Percentiles rank a stretch among this genome's conserved stretches.
Evolutionary conservation across 2,329 filamentous ascomycete species (phyloP).

Genomic region (Magnaporthiopsis incrustans): DNA sequence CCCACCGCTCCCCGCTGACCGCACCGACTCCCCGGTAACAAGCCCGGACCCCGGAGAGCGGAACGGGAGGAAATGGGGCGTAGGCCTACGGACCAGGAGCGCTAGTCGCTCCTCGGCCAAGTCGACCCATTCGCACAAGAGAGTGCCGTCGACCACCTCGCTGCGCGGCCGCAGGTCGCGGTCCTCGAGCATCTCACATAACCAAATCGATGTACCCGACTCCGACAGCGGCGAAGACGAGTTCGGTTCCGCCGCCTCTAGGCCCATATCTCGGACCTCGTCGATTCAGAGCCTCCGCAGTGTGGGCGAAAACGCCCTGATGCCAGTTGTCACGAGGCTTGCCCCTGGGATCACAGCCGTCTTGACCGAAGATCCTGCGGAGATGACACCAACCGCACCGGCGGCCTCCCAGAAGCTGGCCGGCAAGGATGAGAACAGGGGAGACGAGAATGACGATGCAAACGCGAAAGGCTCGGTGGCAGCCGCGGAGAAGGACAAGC

Average conservation of each 20-base stretch:
- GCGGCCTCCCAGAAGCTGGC: neutral
- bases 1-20: slow-evolving; percentile 4
- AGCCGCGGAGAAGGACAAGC: neutral
- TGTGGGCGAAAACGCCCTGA: slow-evolving; percentile 17
- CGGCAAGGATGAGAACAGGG: neutral
- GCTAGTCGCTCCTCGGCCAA: slow-evolving; percentile 10
- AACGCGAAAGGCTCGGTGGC: neutral
- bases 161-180: neutral
- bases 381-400: neutral
- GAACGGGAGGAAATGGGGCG: slow-evolving; percentile 10
- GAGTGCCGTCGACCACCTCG: slow-evolving; percentile 12
- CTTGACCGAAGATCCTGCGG: neutral
- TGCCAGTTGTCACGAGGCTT: slow-evolving; percentile 16
- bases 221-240: slow-evolving; percentile 18
- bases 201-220: slow-evolving; percentile 11
- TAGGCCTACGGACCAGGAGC: slow-evolving; percentile 9
- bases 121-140: slow-evolving; percentile 5
- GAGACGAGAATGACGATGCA: neutral
- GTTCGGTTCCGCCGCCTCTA: slow-evolving; percentile 20
- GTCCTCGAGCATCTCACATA: slow-evolving; percentile 2
- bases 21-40: neutral
- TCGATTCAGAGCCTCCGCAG: slow-evolving; percentile 2
- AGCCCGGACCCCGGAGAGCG: slow-evolving; percentile 8
- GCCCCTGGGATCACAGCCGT: slow-evolving; percentile 6
- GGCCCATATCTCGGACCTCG: slow-evolving; percentile 14